These are phyloP conservation scores for Lasiodiplodia sp. DNA, from an alignment of 2,329 filamentous ascomycete genomes.

Conservation along the genomic window DNA sequence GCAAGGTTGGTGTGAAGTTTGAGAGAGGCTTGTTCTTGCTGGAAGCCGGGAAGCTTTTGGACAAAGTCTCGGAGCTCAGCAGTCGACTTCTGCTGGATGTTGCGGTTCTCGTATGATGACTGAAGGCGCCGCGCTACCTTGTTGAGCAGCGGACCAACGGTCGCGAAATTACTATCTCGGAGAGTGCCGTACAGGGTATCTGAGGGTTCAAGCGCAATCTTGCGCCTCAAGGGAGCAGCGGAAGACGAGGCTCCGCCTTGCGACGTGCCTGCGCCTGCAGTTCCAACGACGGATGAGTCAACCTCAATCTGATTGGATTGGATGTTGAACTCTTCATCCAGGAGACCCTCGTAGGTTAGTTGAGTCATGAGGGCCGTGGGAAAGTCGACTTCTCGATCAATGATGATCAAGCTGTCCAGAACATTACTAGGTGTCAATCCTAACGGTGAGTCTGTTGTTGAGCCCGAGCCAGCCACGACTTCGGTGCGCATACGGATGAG, in stretches of 20 bases:
- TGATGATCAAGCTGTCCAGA: conserved; percentile 90
- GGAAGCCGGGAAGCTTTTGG: conserved; percentile 88
- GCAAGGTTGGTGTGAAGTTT: conserved; percentile 90
- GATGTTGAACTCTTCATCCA: conserved; percentile 93
- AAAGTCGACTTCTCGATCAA: conserved; percentile 94
- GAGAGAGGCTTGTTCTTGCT: conserved; percentile 91
- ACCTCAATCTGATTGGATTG: conserved; percentile 92
- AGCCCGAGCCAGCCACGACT: conserved; percentile 74
- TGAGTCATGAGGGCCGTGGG: conserved; percentile 92
- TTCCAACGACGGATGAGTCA: conserved; percentile 86
- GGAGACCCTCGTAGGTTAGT: conserved; percentile 92
- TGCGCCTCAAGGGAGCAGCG: conserved; percentile 73
- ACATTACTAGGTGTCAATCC: conserved; percentile 84
- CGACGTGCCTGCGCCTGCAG: conserved; percentile 64
- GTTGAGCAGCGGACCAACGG: conserved; percentile 87
- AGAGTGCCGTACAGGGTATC: conserved; percentile 89
- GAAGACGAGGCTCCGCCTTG: conserved; percentile 55
- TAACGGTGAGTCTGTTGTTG: conserved; percentile 59
- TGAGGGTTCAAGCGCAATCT: conserved; percentile 85
- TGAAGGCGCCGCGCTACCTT: conserved; percentile 87
- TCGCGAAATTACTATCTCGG: conserved; percentile 92
- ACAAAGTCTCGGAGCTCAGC: conserved; percentile 94
- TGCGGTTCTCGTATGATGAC: conserved; percentile 86
- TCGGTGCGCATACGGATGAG: conserved; percentile 92
- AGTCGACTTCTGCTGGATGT: conserved; percentile 80